Evolutionary conservation across 768 basidiomycete genomes (phyloP).

Genomic region (Mrakia hoshinonis): DNA sequence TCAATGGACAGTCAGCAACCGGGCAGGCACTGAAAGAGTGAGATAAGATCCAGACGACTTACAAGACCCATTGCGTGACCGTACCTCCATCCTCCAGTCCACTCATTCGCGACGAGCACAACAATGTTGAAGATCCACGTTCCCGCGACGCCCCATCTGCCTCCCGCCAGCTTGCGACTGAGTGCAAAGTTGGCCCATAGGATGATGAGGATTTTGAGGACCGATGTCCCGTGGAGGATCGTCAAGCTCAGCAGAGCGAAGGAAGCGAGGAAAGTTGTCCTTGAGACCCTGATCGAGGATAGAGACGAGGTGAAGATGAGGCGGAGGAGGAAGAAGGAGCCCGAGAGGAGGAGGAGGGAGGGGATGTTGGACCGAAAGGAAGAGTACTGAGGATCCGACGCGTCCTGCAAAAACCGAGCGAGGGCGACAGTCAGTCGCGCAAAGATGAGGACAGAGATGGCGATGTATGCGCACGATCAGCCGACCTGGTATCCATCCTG

Average conservation of each 20-base stretch:
- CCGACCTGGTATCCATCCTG: constrained; percentile 10
- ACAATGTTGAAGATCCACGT: constrained; percentile 71
- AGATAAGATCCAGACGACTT: neutral
- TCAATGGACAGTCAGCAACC: constrained; percentile 31
- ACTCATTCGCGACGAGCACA: constrained; percentile 69
- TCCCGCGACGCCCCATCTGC: constrained; percentile 32
- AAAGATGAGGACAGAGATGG: neutral
- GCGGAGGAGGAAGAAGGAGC: constrained; percentile 53
- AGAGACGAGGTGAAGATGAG: constrained; percentile 44
- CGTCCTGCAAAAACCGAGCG: constrained; percentile 54
- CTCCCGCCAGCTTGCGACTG: constrained; percentile 40
- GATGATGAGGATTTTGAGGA: constrained; percentile 67
- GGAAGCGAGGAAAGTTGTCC: constrained; percentile 53
- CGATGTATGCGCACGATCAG: neutral
- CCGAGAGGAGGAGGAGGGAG: constrained; percentile 49
- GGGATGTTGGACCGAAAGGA: constrained; percentile 74
- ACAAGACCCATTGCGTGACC: constrained; percentile 47
- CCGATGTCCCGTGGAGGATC: constrained; percentile 70
- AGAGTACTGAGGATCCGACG: constrained; percentile 83
- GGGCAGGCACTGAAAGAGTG: neutral
- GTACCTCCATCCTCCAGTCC: constrained; percentile 63
- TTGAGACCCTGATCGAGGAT: constrained; percentile 39
- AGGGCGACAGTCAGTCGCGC: neutral
- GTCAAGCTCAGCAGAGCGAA: constrained; percentile 60
- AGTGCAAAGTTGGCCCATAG: constrained; percentile 61